These are phyloP conservation scores for Arctium minus DNA, from an alignment of 129 eudicot genomes.

Conservation along the genomic window DNA sequence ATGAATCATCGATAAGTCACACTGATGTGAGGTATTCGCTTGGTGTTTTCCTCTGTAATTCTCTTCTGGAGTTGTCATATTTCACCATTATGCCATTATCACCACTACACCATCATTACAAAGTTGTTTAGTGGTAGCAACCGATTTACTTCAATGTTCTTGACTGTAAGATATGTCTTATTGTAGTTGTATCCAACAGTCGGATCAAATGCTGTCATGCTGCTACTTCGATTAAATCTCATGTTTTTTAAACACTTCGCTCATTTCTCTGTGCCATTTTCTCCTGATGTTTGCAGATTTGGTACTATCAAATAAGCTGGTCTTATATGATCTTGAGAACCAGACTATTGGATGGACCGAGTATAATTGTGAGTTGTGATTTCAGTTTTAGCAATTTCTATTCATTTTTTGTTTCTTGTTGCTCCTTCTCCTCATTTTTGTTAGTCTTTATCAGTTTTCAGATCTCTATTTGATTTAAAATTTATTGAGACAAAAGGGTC, in stretches of 20 bases:
- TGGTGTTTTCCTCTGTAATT: no score
- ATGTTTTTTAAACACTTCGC: neutral
- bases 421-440: neutral
- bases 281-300: conserved; percentile 53
- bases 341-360: conserved; percentile 82
- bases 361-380: conserved; percentile 69
- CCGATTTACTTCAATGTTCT: neutral
- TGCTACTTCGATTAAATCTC: conserved; percentile 1
- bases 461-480: neutral
- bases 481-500: neutral
- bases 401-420: neutral
- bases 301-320: conserved; percentile 77
- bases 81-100: no score
- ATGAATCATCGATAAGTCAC: no score
- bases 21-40: no score
- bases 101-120: no score
- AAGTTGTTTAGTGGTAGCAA: neutral
- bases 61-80: no score
- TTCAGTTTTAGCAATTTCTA: neutral
- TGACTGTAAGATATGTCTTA: neutral
- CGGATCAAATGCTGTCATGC: neutral
- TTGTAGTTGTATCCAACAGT: neutral
- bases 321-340: conserved; percentile 79
- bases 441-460: neutral
- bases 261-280: neutral